phyloP scores from a whole-genome alignment of 306 rosid species.

The Cucumis hystrix region DNA sequence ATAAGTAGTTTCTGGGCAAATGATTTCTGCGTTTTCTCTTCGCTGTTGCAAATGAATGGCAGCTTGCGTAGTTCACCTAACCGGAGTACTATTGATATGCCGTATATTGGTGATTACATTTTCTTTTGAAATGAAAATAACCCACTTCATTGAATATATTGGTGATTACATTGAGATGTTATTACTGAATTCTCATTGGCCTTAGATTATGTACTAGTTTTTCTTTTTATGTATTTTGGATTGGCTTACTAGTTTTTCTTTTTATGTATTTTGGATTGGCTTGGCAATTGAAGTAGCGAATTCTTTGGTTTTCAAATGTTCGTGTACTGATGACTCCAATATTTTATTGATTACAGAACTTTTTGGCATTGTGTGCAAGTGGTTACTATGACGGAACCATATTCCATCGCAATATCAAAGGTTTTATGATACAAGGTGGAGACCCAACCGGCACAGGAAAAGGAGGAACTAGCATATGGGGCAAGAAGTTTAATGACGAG shows the following conservation, averaged over 20 bases:
- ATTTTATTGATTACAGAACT: slow-evolving; percentile 39
- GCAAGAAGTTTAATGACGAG: slow-evolving; percentile 88
- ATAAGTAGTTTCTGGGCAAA: background rate
- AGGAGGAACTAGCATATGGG: slow-evolving; percentile 93
- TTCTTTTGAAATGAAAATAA: no score
- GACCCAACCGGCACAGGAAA: slow-evolving; percentile 97
- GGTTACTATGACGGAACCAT: slow-evolving; percentile 90
- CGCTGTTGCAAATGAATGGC: background rate
- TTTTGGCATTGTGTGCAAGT: slow-evolving; percentile 67
- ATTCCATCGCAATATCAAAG: slow-evolving; percentile 91
- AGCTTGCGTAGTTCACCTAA: background rate
- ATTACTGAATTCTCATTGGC: background rate
- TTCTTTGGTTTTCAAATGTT: background rate
- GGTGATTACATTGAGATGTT: background rate
- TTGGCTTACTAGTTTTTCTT: background rate
- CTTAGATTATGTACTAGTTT: background rate
- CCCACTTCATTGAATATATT: background rate
- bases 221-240: background rate
- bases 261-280: background rate
- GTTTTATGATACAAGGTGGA: slow-evolving; percentile 99
- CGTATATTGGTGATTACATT: background rate
- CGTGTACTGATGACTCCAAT: slow-evolving; percentile 1
- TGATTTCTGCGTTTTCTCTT: background rate
- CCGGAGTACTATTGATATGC: background rate
- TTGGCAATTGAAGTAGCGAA: background rate